Evolutionary conservation across 208 protist species (phyloP), one percentile per base, ranked within the genome.

Genomic region (Leishmania gerbilli): DNA sequence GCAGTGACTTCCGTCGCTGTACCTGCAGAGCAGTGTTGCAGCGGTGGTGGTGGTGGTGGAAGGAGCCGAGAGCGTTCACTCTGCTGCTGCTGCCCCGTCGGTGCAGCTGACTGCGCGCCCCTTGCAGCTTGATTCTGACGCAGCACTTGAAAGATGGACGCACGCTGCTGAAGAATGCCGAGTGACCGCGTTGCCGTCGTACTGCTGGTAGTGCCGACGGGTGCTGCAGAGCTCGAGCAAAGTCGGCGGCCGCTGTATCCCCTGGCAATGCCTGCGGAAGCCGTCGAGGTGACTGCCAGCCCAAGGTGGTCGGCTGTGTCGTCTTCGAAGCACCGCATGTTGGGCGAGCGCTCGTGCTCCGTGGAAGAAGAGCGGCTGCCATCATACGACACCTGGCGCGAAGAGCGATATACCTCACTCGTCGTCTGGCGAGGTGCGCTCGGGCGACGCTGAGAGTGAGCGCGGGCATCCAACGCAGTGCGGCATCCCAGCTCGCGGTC

Each of bases 101-200:
- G 40, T 31, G 67, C 67, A n/a, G 40, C 51, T 31, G 67, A 17
- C 67, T 49, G 69, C 45, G 11, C 69, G 24, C 21, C 47, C 21
- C 69, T 15, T 7, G 31, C 37, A 13, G 40, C 19, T 47, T 60
- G 76, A 27, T 27, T 27, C 42, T 40, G 82, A 4, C 82, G 82
- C 53, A 86, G 56, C 6, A 80, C 47, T 27, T 82, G n/a, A 65
- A 86, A 86, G 58, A 86, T 81, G 0, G 82, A 86, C 24, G 69
- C 77, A 13, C 80, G 84, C 65, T 76, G 71, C 55, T 77, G 75
- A 4, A 40, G 68, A 65, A 79, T 81, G 15, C 37, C 72, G 1
- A 56, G 79, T 9, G 84, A 84, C 2, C 77, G 64, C 53, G 56
- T 19, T 77, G 74, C 27, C 37, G 71, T 19, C 37, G 47, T 17